phyloP scores from a whole-genome alignment of 768 basidiomycete species.

The Tephrocybe sp. region DNA sequence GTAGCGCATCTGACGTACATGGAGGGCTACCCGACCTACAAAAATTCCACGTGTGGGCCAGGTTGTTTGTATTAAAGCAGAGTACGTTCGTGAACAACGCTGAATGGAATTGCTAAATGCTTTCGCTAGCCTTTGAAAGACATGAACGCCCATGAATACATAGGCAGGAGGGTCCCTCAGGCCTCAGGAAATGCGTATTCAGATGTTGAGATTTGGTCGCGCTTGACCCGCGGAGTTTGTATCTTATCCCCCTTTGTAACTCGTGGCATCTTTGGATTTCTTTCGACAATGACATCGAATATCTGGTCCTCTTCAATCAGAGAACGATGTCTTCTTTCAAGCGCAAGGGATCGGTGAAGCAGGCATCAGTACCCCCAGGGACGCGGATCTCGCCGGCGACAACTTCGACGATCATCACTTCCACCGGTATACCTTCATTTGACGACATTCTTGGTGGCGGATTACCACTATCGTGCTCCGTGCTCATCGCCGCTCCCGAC shows the following conservation, averaged over 20 bases:
- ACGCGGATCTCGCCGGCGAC: conserved; percentile 62
- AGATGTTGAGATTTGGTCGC: no score
- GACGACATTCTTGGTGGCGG: conserved; percentile 96
- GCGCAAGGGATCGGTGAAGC: conserved; percentile 52
- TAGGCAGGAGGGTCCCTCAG: background rate
- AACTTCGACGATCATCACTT: conserved; percentile 56
- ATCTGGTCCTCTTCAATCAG: background rate
- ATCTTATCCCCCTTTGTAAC: background rate
- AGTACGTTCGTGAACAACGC: conserved; percentile 1
- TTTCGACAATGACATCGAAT: conserved; percentile 2
- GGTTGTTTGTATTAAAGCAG: conserved; percentile 15
- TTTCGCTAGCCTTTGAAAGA: background rate
- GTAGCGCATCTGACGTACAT: conserved; percentile 14
- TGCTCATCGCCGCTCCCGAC: conserved; percentile 82
- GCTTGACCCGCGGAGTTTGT: conserved; percentile 8
- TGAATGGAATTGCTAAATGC: background rate
- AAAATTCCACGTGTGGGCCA: conserved; percentile 20
- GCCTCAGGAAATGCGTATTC: no score
- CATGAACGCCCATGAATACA: conserved; percentile 8
- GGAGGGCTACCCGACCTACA: conserved; percentile 13
- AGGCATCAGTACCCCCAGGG: conserved; percentile 42
- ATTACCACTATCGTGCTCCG: conserved; percentile 75
- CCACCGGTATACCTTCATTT: conserved; percentile 89
- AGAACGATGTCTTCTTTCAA: conserved; percentile 78
- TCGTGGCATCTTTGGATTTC: background rate